A percentile compares a stretch with the other conserved stretches of the same genome.
phyloP scores from a whole-genome alignment of 2,329 filamentous ascomycete species.

The Magnaporthiopsis poae region DNA sequence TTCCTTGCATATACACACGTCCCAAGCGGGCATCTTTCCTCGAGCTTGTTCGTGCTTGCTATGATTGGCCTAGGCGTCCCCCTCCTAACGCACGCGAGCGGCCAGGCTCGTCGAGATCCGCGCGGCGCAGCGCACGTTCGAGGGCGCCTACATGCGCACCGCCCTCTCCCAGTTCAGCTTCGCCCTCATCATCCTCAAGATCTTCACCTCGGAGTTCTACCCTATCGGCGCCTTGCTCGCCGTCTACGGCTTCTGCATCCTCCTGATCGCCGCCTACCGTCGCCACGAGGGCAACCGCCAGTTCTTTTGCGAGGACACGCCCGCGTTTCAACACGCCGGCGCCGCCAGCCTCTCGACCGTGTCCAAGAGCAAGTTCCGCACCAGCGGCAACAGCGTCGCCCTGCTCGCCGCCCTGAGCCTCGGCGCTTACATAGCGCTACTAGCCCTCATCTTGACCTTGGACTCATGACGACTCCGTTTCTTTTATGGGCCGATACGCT shows the following conservation, averaged over 20 bases:
- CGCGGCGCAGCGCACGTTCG: slow-evolving; percentile 89
- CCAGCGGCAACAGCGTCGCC: slow-evolving; percentile 53
- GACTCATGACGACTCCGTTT: background rate
- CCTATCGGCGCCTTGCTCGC: slow-evolving; percentile 93
- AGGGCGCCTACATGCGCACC: slow-evolving; percentile 92
- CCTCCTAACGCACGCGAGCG: background rate
- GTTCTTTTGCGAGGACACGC: slow-evolving; percentile 59
- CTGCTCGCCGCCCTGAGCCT: slow-evolving; percentile 48
- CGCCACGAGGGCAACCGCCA: slow-evolving; percentile 86
- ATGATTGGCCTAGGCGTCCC: background rate
- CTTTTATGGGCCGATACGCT: too few species aligned
- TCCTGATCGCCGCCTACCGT: slow-evolving; percentile 74
- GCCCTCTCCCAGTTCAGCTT: slow-evolving; percentile 93
- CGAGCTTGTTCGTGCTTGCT: background rate
- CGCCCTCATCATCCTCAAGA: slow-evolving; percentile 84
- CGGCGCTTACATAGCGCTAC: slow-evolving; percentile 45
- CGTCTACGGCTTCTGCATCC: slow-evolving; percentile 74
- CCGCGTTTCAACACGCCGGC: slow-evolving; percentile 17
- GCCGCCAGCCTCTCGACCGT: slow-evolving; percentile 18
- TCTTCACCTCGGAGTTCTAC: slow-evolving; percentile 95
- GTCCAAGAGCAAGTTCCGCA: slow-evolving; percentile 47
- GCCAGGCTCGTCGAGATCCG: slow-evolving; percentile 76
- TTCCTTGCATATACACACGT: background rate
- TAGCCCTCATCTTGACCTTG: slow-evolving; percentile 36
- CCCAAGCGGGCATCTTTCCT: background rate